Conservation (phyloP, 768 basidiomycete genomes). For the Omphalotus guepiniiformis region DNA sequence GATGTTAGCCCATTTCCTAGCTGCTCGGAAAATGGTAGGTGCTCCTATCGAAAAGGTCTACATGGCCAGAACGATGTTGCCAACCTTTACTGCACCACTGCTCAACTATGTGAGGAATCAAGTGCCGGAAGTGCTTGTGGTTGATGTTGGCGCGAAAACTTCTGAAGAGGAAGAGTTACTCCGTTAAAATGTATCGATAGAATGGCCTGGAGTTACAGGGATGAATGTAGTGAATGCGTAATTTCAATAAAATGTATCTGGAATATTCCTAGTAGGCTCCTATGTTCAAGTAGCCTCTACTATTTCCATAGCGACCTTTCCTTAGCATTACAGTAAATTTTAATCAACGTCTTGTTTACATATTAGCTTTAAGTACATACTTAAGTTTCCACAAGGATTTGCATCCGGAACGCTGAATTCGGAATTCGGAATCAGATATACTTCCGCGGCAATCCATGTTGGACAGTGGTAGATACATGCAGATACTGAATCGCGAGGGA, state of each 20-base stretch:
- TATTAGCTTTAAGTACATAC: no score
- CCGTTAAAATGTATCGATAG: background rate
- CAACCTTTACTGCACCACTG: background rate
- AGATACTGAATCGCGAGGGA: background rate
- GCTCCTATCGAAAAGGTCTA: constrained; percentile 31
- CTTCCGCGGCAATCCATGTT: no score
- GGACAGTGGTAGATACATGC: background rate
- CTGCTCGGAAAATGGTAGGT: constrained; percentile 24
- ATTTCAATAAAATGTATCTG: background rate
- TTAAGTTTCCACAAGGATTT: no score
- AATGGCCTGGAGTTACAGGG: background rate
- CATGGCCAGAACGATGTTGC: constrained; percentile 22
- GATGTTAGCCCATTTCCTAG: constrained; percentile 17
- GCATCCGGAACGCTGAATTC: no score
- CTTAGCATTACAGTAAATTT: no score
- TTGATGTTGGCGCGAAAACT: constrained; percentile 37
- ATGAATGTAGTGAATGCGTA: background rate
- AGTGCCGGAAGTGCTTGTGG: constrained; percentile 8
- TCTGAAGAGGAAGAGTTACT: constrained; percentile 40
- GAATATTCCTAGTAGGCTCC: no score
- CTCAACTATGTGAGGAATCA: constrained; percentile 1
- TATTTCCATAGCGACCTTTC: no score
- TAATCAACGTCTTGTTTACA: no score
- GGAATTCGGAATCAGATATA: no score
- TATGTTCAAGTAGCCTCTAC: no score